These are phyloP conservation scores for Phytophthora brassicae DNA, from an alignment of 352 stramenopile species.

Conservation along the genomic window DNA sequence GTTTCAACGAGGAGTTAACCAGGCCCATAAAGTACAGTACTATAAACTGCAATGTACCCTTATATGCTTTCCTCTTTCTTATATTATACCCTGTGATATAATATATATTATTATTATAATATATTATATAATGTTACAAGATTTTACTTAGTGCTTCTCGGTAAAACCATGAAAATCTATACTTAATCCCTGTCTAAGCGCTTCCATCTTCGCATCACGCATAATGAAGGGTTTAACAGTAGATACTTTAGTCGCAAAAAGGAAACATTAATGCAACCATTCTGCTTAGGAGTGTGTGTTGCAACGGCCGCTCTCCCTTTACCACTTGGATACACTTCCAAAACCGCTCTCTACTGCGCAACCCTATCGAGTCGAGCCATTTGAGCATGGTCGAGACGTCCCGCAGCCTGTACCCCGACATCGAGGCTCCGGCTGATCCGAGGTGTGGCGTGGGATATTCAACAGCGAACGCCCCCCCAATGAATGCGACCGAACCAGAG, in stretches of 20 bases:
- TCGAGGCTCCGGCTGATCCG: constrained; percentile 16
- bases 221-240: too few relatives aligned
- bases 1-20: constrained; percentile 14
- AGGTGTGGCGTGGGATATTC: constrained; percentile 6
- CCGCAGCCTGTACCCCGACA: constrained; percentile 20
- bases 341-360: constrained; percentile 6
- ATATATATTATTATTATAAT: too few relatives aligned
- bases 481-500: constrained; percentile 18
- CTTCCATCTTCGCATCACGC: too few relatives aligned
- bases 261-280: constrained; percentile 13
- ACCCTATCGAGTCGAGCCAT: not conserved
- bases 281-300: constrained; percentile 5
- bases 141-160: too few relatives aligned
- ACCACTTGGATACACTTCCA: not conserved
- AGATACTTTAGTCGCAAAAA: constrained; percentile 4
- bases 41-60: too few relatives aligned
- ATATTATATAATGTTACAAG: too few relatives aligned
- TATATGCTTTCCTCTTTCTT: too few relatives aligned
- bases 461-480: constrained; percentile 13
- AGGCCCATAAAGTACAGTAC: not conserved
- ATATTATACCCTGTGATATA: too few relatives aligned
- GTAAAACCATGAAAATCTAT: too few relatives aligned
- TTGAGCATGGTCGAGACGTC: constrained; percentile 21
- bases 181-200: too few relatives aligned
- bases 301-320: not conserved